Percentiles rank a stretch among this genome's conserved stretches.
phyloP scores from a whole-genome alignment of 2,329 filamentous ascomycete species.

The Didymella lethalis region DNA sequence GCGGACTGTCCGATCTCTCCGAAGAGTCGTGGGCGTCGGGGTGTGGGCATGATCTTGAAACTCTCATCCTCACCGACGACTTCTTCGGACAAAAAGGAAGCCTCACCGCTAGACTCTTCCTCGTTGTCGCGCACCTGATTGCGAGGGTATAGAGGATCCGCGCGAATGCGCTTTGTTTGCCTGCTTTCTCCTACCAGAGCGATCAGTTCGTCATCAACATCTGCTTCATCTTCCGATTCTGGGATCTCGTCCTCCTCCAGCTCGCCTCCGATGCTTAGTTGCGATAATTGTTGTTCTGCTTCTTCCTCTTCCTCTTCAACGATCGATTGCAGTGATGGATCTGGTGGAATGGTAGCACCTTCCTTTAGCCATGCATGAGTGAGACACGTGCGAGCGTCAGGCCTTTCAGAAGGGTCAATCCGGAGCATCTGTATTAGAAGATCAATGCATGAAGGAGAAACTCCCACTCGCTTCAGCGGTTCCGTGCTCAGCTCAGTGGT shows the following conservation, averaged over 20 bases:
- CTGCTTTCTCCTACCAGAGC: conserved; percentile 41
- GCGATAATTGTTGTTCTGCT: conserved; percentile 50
- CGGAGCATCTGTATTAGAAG: conserved; percentile 83
- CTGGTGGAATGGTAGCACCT: conserved; percentile 51
- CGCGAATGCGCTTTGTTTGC: conserved; percentile 56
- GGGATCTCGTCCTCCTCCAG: conserved; percentile 37
- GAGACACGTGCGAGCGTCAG: conserved; percentile 74
- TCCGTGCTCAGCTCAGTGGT: conserved; percentile 71
- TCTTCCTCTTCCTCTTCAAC: conserved; percentile 68
- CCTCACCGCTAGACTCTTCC: conserved; percentile 50
- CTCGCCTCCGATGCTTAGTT: conserved; percentile 61
- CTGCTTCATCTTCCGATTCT: conserved; percentile 40
- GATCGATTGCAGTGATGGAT: conserved; percentile 51
- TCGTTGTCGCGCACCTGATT: conserved; percentile 50
- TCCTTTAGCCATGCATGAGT: conserved; percentile 75
- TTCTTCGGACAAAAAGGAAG: conserved; percentile 48
- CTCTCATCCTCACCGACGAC: conserved; percentile 40
- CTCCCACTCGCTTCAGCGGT: conserved; percentile 65
- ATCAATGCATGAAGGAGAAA: conserved; percentile 74
- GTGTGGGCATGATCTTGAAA: conserved; percentile 36
- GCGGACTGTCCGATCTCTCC: conserved; percentile 67
- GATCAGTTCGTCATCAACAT: conserved; percentile 46
- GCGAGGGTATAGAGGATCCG: conserved; percentile 48
- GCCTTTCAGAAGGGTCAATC: conserved; percentile 78
- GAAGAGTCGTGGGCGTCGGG: conserved; percentile 59